phyloP scores from a whole-genome alignment of 805 yeast genomes.

The Pichia phayaonensis region DNA sequence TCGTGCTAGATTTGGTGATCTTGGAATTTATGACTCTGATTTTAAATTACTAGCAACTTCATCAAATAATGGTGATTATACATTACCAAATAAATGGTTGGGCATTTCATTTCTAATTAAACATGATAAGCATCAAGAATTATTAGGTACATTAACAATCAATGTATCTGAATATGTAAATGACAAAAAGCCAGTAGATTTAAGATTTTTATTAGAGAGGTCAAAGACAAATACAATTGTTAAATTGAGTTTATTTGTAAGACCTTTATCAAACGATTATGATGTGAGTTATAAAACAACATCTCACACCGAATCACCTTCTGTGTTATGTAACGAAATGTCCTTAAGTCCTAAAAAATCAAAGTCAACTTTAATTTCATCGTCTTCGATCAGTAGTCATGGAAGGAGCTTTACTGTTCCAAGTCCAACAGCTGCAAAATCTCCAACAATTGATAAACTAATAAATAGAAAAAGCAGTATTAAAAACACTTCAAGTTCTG shows the following conservation, averaged over 20 bases:
- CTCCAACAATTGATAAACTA: not conserved
- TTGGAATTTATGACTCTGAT: conserved; percentile 19
- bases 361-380: not conserved
- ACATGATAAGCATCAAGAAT: conserved; percentile 31
- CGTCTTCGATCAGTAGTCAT: not conserved
- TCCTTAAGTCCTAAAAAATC: not conserved
- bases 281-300: not conserved
- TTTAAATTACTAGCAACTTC: conserved; percentile 36
- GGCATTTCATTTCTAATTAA: conserved; percentile 32
- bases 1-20: conserved; percentile 38
- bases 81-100: conserved; percentile 37
- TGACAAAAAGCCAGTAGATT: conserved; percentile 42
- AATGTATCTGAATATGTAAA: conserved; percentile 67
- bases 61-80: conserved; percentile 23
- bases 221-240: conserved; percentile 81
- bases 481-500: not conserved
- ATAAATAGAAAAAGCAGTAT: not conserved
- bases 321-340: not conserved
- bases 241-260: conserved; percentile 41
- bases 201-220: conserved; percentile 63
- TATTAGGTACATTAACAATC: conserved; percentile 59
- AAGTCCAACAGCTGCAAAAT: not conserved
- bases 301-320: not conserved
- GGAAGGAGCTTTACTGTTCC: not conserved
- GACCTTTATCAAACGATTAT: conserved; percentile 7